These are phyloP conservation scores for Croton setiger DNA, from an alignment of 441 rosid genomes.

Conservation along the genomic window DNA sequence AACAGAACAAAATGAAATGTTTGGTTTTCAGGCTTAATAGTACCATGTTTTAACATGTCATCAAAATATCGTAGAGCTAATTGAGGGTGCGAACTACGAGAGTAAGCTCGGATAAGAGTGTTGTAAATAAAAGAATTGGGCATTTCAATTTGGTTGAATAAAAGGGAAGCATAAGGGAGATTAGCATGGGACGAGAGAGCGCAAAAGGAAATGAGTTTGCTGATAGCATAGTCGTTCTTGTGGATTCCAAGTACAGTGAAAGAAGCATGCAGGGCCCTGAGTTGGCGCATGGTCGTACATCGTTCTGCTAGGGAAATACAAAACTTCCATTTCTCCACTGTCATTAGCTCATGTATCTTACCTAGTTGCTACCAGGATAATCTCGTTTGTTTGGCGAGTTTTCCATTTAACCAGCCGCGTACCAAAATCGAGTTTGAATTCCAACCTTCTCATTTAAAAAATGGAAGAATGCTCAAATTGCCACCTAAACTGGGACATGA, in stretches of 20 bases:
- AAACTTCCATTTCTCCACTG: slow-evolving; percentile 34
- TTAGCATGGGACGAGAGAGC: slow-evolving; percentile 25
- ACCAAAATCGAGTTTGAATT: too few species aligned
- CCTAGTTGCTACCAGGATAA: too few species aligned
- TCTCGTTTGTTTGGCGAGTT: too few species aligned
- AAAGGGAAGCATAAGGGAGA: slow-evolving; percentile 40
- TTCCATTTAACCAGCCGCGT: too few species aligned
- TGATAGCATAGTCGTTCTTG: slow-evolving; percentile 35
- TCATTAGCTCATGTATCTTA: slow-evolving; percentile 13
- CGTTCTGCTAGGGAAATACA: slow-evolving; percentile 32
- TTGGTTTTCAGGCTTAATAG: slow-evolving; percentile 36
- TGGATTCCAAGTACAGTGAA: slow-evolving; percentile 40
- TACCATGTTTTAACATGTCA: slow-evolving; percentile 32
- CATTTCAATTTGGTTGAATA: slow-evolving; percentile 31
- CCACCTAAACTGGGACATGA: too few species aligned
- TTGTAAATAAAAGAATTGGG: slow-evolving; percentile 40
- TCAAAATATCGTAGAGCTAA: slow-evolving; percentile 38
- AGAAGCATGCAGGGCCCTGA: slow-evolving; percentile 40
- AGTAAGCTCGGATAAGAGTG: slow-evolving; percentile 48
- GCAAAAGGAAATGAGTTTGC: slow-evolving; percentile 46
- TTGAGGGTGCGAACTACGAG: slow-evolving; percentile 35
- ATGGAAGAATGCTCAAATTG: too few species aligned
- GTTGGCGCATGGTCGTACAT: slow-evolving; percentile 32
- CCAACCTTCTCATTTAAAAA: too few species aligned
- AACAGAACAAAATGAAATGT: slow-evolving; percentile 46